Evolutionary conservation across 73 alveolate genomes (phyloP), one percentile per base, ranked within the genome.

Genomic region (Uronychia binucleata): DNA sequence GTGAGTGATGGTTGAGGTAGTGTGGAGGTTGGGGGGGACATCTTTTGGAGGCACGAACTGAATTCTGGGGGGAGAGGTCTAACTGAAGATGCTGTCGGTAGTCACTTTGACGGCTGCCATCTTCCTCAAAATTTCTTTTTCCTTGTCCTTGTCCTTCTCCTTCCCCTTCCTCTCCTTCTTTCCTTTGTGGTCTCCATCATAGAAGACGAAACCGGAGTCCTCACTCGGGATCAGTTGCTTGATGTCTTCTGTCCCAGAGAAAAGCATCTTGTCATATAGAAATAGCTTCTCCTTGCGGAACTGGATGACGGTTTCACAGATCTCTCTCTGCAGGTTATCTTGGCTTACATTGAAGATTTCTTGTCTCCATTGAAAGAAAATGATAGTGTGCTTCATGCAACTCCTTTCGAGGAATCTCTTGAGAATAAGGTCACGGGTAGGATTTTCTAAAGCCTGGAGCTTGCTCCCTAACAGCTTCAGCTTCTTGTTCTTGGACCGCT

Each of bases 401-500:
- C 67, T 11, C 67, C 81, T 75, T 30, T 75, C 46, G 59, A 75
- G 30, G 30, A 28, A 75, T 27, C n/a, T 30, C 27, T 75, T 30
- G 32, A 75, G 28, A 75, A 30, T 27, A 35, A 26, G 5, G 27
- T 75, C 81, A 8, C 81, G 25, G 27, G 8, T 75, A 35, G 25
- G 25, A 1, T 28, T 8, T 5, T 28, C n/a, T 75, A 75, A 27
- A 27, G 25, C 30, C 25, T 75, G 25, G 1, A 75, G 1, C 81
- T 75, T 75, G 1, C 19, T 28, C 19, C 19, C 25, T 28, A 75
- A 27, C 1, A 28, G 5, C 30, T 75, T 75, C 25, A 26, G 28
- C 58, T 75, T 75, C 81, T 75, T 75, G 19, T 28, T 30, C 58
- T 75, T 75, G 58, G 28, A 26, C 81, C 30, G 25, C 81, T 75